Evolutionary conservation across 306 rosid genomes (phyloP), one percentile per base, ranked within the genome.

Genomic region (Parietaria judaica): DNA sequence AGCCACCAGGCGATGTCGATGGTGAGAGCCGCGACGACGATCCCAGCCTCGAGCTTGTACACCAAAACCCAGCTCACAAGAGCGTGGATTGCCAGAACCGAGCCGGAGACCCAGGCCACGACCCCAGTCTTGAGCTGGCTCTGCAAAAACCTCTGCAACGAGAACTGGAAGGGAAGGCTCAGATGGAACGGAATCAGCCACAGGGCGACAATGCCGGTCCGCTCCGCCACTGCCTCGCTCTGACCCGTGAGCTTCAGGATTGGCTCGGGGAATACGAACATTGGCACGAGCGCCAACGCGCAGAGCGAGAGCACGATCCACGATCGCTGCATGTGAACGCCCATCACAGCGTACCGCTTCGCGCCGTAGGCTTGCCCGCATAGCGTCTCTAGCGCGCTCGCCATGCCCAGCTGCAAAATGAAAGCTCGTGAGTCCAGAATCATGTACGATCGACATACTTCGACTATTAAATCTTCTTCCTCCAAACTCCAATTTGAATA

Each of bases 1-100:
- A 86, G 64, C 96, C 89, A 89, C 73, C 74, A 66, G 1, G 87
- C 70, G 2, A 78, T 1, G 17, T 74, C 74, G 14, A 81, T 73
- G 36, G 87, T 35, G 3, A 81, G 67, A 0, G 95, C 95, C 6
- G 95, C 80, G 45, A 90, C 96, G 14, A 54, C 31, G 52, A 16
- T 64, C 36, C 82, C 94, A 0, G 84, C 8, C 1, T 8, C 53
- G 35, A 76, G 52, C 62, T 79, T 81, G 46, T 65, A 75, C 0
- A 83, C 73, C 1, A 89, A 31, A 55, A n/a, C 38, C 96, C 96
- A 86, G 60, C 85, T 77, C 0, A 62, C 43, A 3, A 61, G 70
- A 1, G 54, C 44, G 12, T 89, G 91, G 52, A 81, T 76, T 59
- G 79, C 37, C 3, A 66, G 37, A 41, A 34, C 15, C 3, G 9